Conservation (phyloP, 2,329 filamentous ascomycete genomes). For the Neopestalotiopsis sp. region DNA sequence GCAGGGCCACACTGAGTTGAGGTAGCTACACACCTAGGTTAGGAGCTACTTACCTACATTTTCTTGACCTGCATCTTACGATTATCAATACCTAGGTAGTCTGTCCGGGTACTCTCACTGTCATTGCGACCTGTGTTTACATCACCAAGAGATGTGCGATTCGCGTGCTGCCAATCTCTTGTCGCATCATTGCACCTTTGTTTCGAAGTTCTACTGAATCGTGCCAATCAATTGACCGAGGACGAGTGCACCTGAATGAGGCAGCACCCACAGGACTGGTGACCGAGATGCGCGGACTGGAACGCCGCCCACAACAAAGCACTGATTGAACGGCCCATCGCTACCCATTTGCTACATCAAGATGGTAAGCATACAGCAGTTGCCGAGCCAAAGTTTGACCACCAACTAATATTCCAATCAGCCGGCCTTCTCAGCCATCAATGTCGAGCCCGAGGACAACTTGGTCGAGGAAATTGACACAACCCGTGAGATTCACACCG, state of each 20-base stretch:
- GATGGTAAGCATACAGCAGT: neutral
- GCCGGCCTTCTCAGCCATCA: constrained; percentile 83
- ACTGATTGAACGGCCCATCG: neutral
- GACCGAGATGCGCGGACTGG: neutral
- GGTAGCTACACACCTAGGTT: too few relatives aligned
- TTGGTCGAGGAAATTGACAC: constrained; percentile 92
- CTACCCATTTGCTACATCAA: neutral
- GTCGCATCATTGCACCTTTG: neutral
- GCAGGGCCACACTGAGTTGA: neutral
- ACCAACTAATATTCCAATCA: constrained; percentile 32
- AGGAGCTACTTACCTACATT: too few relatives aligned
- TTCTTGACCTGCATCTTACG: too few relatives aligned
- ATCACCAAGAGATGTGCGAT: too few relatives aligned
- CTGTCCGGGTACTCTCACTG: too few relatives aligned
- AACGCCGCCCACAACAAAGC: neutral
- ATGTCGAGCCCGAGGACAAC: constrained; percentile 91
- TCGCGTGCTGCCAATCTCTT: neutral
- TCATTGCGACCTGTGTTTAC: too few relatives aligned
- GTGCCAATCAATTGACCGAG: neutral
- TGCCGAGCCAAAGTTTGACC: neutral
- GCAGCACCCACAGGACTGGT: neutral
- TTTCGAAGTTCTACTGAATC: neutral
- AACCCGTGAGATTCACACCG: constrained; percentile 93
- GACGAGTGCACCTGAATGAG: neutral
- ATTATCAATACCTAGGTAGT: too few relatives aligned